Base-by-base conservation (phyloP, 1,284 basidiomycete genomes). In the Inonotus hispidus region DNA sequence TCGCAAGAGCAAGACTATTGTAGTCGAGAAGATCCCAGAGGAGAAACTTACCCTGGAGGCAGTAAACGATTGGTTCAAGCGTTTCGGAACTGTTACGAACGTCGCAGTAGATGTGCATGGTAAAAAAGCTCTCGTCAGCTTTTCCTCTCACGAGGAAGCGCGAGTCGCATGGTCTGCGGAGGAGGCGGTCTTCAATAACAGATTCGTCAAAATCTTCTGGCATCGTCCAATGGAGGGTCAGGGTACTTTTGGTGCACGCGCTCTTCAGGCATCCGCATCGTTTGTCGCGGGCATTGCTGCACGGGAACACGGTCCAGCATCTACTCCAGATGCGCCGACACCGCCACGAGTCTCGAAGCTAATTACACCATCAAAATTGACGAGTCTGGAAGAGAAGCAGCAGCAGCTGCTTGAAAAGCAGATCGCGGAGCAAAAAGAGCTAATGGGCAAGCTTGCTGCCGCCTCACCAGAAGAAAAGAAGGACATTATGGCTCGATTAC, bases 131-230 rank as follows among this genome's bases (percentile, higher is more conserved):
- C 76, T 97, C 47, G 90, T 98, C 66, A 92, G 88, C 66, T 98
- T 96, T 72, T 81, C 85, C 19, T 83, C 81, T n/a, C 93, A 95
- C 68, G 82, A 82, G 23, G 90, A 95, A 70, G 95, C 95, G 0
- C 86, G 89, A 68, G 80, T 84, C 23, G 95, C 95, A 0, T 95
- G 95, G 90, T 92, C 90, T 71, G 88, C 86, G 27, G 92, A 96
- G 70, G 93, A 96, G 63, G 93, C 94, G 16, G 89, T 98, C 27
- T 97, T 98, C 70, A 87, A 87, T 16, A 95, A 95, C 68, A 85
- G 95, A 45, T 98, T 98, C 71, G 94, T 98, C 67, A 97, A 96
- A 73, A 81, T 95, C 45, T 90, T 94, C 68, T 95, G 93, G 93
- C 93, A 95, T 76, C 80, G 88, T 66, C 93, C 93, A 2, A 83